phyloP scores from a whole-genome alignment of 2,329 filamentous ascomycete species.

The Diaporthe sp. region DNA sequence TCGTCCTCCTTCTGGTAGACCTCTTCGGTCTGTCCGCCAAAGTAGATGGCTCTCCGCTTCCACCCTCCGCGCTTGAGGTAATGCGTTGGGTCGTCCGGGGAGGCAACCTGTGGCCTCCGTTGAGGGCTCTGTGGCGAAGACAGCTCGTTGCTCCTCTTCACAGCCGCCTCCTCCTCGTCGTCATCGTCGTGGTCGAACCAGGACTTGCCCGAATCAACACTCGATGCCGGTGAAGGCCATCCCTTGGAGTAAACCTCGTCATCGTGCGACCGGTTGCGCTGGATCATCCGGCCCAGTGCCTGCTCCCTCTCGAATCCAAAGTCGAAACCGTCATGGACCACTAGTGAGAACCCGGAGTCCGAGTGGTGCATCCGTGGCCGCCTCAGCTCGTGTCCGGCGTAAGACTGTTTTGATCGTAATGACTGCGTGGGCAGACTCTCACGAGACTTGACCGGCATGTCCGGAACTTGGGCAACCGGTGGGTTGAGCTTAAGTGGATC shows the following conservation, averaged over 20 bases:
- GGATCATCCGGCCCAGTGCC: constrained; percentile 28
- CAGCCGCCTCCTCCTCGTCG: constrained; percentile 25
- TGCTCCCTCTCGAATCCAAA: constrained; percentile 49
- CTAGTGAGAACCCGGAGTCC: constrained; percentile 43
- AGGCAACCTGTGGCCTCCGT: constrained; percentile 43
- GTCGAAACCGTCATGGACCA: constrained; percentile 52
- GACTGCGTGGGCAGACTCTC: constrained; percentile 34
- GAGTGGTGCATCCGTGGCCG: constrained; percentile 39
- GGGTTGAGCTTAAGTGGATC: constrained; percentile 54
- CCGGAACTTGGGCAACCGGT: constrained; percentile 35
- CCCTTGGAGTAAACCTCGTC: constrained; percentile 34
- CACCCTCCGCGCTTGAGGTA: constrained; percentile 53
- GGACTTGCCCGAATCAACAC: constrained; percentile 42
- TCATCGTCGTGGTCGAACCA: constrained; percentile 38
- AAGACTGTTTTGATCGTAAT: constrained; percentile 35
- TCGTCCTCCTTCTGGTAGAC: constrained; percentile 47
- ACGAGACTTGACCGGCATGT: constrained; percentile 30
- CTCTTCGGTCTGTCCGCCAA: constrained; percentile 43
- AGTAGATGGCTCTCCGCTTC: constrained; percentile 55
- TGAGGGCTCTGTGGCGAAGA: constrained; percentile 37
- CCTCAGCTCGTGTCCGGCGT: constrained; percentile 22
- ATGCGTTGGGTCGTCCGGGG: constrained; percentile 45
- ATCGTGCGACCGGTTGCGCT: constrained; percentile 24
- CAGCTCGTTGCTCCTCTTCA: constrained; percentile 35
- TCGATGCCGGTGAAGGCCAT: constrained; percentile 41